Base-by-base conservation (phyloP, 2,329 filamentous ascomycete genomes). In the Colletotrichum orbiculare region DNA sequence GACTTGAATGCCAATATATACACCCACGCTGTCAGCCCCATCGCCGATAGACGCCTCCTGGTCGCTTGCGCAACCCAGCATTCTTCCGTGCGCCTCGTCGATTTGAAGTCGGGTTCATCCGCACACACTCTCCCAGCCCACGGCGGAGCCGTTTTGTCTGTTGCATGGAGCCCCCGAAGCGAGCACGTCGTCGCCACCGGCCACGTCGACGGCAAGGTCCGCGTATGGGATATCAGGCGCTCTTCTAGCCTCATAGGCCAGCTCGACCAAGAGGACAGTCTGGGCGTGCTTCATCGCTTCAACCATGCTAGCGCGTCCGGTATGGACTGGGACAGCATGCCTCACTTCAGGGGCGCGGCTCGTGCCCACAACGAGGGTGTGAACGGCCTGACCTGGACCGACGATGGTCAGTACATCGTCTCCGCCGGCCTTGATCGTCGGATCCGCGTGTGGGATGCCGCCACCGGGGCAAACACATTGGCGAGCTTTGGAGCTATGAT, bases 51-150 rank as follows among this genome's bases (percentile, higher is more conserved):
- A 25, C 85, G 94, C 72, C 83, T 97, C 0, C 85, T 97, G 4
- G 91, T 97, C 9, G 94, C 95, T 9, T 96, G 93, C 72, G 94
- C 92, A 1, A 96, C 94, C 0, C 93, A 96, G 68, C 89, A 96
- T 73, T 92, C 93, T 7, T 85, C 91, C 34, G 91, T 97, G 12
- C 89, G 94, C 13, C 86, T 98, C 7, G 88, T 97, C 6, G 95
- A 98, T 74, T 83, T 97, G 39, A 91, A 92, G 56, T 94, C 94
- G 1, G 93, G 93, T 2, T 86, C 93, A 13, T 88, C 85, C 52
- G 89, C 91, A 2, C 91, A 94, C 73, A 87, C 89, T 1, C 82
- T 94, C 37, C 84, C 90, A 2, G 89, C 91, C 0, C 89, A 92
- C 68, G 85, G 87, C 42, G 89, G 88, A 0, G 87, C 89, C 6